A percentile compares a stretch with the other conserved stretches of the same genome.
These are phyloP conservation scores for Farysia itapuensis DNA, from an alignment of 1,284 basidiomycete species.

Conservation along the genomic window DNA sequence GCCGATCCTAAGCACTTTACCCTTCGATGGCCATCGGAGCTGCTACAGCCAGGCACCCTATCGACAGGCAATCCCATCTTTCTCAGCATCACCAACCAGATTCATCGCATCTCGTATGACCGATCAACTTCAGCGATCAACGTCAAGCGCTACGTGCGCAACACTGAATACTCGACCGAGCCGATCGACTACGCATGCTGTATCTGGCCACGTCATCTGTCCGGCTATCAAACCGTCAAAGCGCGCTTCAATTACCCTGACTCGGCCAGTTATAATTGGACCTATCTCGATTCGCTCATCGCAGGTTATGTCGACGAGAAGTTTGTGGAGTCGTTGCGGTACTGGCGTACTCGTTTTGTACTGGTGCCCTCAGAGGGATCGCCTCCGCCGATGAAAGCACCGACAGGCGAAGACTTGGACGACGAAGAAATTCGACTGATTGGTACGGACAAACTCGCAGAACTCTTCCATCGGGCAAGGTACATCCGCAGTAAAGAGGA, in stretches of 20 bases:
- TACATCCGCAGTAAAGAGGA: constrained; percentile 27
- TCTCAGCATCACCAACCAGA: constrained; percentile 91
- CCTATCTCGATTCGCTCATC: constrained; percentile 61
- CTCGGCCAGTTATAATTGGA: constrained; percentile 65
- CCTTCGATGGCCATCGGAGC: constrained; percentile 52
- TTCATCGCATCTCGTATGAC: constrained; percentile 83
- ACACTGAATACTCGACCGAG: constrained; percentile 67
- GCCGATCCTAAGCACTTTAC: constrained; percentile 36
- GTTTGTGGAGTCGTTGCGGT: constrained; percentile 61
- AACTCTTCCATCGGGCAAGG: constrained; percentile 67
- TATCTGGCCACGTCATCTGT: constrained; percentile 87
- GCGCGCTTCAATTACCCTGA: constrained; percentile 78
- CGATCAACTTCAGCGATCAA: constrained; percentile 78
- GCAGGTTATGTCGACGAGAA: constrained; percentile 56
- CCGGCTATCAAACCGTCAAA: constrained; percentile 77
- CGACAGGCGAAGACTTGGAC: constrained; percentile 62
- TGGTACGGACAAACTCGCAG: constrained; percentile 87
- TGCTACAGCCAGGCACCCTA: constrained; percentile 56
- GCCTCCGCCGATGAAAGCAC: constrained; percentile 64
- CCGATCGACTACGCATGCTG: constrained; percentile 80
- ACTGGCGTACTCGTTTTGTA: constrained; percentile 94
- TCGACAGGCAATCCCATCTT: constrained; percentile 69
- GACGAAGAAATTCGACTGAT: constrained; percentile 84
- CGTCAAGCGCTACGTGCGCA: constrained; percentile 81
- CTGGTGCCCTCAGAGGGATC: constrained; percentile 80